Base-by-base conservation (phyloP, 2,329 filamentous ascomycete genomes). In the Microcyclospora tardicrescens region DNA sequence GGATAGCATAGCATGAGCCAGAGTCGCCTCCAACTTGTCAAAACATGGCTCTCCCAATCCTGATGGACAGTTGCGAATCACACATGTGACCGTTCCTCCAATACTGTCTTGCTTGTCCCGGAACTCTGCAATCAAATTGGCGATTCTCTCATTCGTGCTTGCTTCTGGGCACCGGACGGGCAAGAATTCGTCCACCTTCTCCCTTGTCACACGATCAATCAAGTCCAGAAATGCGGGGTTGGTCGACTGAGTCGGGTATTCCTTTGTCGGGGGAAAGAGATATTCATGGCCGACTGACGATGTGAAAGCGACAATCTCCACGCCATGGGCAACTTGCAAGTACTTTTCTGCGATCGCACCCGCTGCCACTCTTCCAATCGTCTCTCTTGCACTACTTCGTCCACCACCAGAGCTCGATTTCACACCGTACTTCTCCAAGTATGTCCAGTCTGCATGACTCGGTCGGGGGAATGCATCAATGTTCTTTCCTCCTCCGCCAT, bases 261-360 rank as follows among this genome's bases (percentile, higher is more conserved):
- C 72, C 42, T 73, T 59, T 2, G 80, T 79, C 1, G 81, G 74
- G 24, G 81, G 78, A 61, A 85, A 85, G 53, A 91, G 77, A 63
- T 84, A 75, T 43, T 82, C 75, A 53, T 71, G 72, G 55, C 91
- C 89, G 40, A 96, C 83, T 6, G 82, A 89, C 36, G 84, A 79
- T 45, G 86, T 84, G 57, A 89, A 96, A 48, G 87, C 84, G 39
- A 91, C 81, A 53, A 96, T 94, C 65, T 95, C 84, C 48, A 95
- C 73, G 45, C 82, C 81, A 61, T 93, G 82, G 24, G 82, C 75
- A 39, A 86, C 69, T 44, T 66, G 71, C 28, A 96, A 73, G 68
- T 89, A 95, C 62, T 96, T 93, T 61, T 98, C 89, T 29, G 85
- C 85, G 51, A 96, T 85, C 33, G 86, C 83, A 42, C 87, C 86